Conservation (phyloP, 306 rosid genomes). For the Inga oerstediana region DNA sequence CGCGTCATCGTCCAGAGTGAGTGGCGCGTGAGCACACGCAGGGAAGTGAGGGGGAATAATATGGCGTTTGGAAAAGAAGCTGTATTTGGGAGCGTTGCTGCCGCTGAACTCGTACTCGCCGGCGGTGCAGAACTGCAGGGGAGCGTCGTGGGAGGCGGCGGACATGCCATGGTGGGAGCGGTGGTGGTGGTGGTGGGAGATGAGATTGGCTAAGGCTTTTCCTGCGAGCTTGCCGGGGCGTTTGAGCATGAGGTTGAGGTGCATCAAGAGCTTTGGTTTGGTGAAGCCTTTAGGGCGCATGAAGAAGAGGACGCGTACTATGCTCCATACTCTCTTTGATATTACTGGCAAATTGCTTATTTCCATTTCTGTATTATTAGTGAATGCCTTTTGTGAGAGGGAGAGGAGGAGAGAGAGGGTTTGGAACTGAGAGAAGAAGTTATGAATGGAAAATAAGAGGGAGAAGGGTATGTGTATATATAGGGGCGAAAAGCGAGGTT, state of each 20-base stretch:
- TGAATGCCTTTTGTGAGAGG: not conserved
- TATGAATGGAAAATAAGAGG: constrained; percentile 4
- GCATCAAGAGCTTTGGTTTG: constrained; percentile 64
- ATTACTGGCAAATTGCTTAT: constrained; percentile 38
- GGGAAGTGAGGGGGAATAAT: constrained; percentile 36
- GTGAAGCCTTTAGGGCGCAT: constrained; percentile 73
- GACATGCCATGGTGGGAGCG: constrained; percentile 1
- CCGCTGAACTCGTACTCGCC: constrained; percentile 95
- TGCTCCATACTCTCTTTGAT: constrained; percentile 65
- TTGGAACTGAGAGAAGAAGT: not conserved
- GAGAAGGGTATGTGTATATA: constrained; percentile 1
- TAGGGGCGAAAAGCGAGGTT: not conserved
- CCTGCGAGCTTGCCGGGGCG: constrained; percentile 87
- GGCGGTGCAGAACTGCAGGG: constrained; percentile 32
- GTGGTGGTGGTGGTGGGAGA: constrained; percentile 57
- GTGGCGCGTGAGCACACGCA: constrained; percentile 54
- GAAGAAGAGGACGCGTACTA: constrained; percentile 64
- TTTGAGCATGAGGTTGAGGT: constrained; percentile 73
- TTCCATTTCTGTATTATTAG: constrained; percentile 43
- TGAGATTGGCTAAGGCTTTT: constrained; percentile 73
- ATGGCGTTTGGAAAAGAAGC: constrained; percentile 53
- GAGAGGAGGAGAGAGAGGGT: constrained; percentile 15
- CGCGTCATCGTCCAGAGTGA: constrained; percentile 58
- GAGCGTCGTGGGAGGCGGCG: not conserved
- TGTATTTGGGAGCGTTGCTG: constrained; percentile 67